Base-by-base conservation (phyloP, 208 protist species). In the Acanthamoeba royreba region DNA sequence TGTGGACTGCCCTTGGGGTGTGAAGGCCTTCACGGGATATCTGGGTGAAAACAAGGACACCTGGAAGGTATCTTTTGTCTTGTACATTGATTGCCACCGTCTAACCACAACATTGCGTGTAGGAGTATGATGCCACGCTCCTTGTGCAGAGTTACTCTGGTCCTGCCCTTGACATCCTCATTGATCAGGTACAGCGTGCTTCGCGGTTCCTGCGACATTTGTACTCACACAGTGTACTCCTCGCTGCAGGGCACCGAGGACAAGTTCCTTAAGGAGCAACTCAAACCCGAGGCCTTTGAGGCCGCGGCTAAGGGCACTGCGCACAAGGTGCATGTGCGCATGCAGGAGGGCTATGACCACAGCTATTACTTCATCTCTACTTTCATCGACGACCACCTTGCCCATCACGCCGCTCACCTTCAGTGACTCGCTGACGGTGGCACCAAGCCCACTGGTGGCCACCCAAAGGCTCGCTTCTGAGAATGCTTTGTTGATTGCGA, bases 1-100 rank as follows among this genome's bases (percentile, higher is more conserved):
- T 0, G 97, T 72, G 35, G 46, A 94, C 47, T 96, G 95, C 86
- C 93, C 93, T 19, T 97, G 96, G 96, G 97, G 96, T n/a, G 31
- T 94, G 33, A 97, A 97, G 86, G 97, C 96, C 31, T 98, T 98
- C 92, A 95, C 25, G 7, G 96, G 94, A 28, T 98, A 97, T 85
- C 94, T 98, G 35, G 97, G 97, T 5, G 35, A 42, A 9, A 88
- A 95, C 53, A 93, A 96, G 74, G 94, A 93, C 17, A 52, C 89
- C 17, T 95, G 97, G 92, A 89, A 92, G 93, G 95, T 95, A 74
- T 25, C 22, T 38, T 4, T 79, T 52, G 40, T 28, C 33, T 46
- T 40, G 35, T 31, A 13, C 45, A 47, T 25, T 58, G 33, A 1
- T 22, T 13, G 47, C 38, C 33, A 1, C 25, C 45, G 0, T 38